Conservation (phyloP, 176 grass and related monocot species). For the Oryza officinalis region DNA sequence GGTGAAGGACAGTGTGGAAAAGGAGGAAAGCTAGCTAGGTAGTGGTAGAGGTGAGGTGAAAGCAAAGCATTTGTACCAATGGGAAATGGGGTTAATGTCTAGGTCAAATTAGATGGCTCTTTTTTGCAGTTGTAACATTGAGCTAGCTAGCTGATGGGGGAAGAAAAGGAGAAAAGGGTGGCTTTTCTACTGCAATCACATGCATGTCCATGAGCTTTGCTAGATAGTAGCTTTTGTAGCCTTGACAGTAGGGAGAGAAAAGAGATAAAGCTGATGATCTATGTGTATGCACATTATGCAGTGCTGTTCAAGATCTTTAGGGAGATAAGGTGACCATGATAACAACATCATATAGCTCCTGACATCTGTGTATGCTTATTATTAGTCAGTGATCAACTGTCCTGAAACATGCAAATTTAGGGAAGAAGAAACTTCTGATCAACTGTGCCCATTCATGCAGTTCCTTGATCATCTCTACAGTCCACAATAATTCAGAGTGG, state of each 20-base stretch:
- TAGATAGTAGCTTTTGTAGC: constrained; percentile 14
- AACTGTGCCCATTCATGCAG: not conserved
- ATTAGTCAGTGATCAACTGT: not conserved
- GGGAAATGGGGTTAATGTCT: constrained; percentile 3
- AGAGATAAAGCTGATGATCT: not conserved
- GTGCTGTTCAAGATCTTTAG: not conserved
- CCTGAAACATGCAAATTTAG: not conserved
- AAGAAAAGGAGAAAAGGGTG: not conserved
- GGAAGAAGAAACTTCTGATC: not conserved
- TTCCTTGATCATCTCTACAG: not conserved
- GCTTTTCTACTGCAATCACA: constrained; percentile 22
- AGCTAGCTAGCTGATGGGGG: constrained; percentile 1
- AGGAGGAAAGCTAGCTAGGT: constrained; percentile 2
- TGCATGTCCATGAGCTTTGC: constrained; percentile 1
- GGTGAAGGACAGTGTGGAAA: constrained; percentile 15
- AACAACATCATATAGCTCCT: not conserved
- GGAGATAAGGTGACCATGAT: not conserved
- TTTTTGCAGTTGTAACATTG: not conserved
- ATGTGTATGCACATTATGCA: not conserved
- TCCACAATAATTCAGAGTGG: not conserved
- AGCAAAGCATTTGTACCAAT: not conserved
- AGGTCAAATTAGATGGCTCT: not conserved
- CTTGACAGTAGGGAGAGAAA: not conserved
- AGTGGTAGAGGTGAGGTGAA: not conserved
- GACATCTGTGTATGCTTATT: not conserved